phyloP scores from a whole-genome alignment of 208 protist species.

The Leishmania tropica region DNA sequence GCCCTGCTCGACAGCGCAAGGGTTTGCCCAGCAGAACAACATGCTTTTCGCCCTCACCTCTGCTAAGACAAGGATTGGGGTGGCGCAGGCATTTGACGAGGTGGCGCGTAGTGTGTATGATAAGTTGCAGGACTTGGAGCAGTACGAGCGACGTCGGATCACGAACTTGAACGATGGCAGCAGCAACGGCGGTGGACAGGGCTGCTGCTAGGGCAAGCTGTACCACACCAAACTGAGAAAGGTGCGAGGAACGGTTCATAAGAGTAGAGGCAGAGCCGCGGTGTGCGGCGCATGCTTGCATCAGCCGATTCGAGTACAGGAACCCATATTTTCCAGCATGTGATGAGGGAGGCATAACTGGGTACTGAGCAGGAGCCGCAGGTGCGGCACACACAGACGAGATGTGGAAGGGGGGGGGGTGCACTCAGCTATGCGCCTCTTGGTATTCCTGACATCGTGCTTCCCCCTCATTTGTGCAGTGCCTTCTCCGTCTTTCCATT shows the following conservation, averaged over 20 bases:
- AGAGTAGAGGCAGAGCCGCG: neutral
- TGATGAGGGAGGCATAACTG: neutral
- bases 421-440: neutral
- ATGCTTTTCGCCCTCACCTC: constrained; percentile 87
- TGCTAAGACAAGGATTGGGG: constrained; percentile 76
- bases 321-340: neutral
- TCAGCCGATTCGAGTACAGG: neutral
- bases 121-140: constrained; percentile 31
- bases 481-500: neutral
- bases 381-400: neutral
- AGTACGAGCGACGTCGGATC: constrained; percentile 21
- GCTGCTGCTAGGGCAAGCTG: constrained; percentile 20
- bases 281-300: neutral
- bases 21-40: constrained; percentile 67
- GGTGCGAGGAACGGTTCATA: neutral
- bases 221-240: neutral
- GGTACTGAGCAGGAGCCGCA: neutral
- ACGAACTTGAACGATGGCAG: constrained; percentile 18
- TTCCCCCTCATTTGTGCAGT: neutral
- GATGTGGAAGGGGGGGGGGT: neutral
- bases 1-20: constrained; percentile 46
- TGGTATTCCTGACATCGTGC: neutral
- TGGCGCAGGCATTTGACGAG: constrained; percentile 87
- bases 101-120: constrained; percentile 70
- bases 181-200: constrained; percentile 8